Evolutionary conservation across 495 filamentous ascomycete species (phyloP), one percentile per base, ranked within the genome.

Genomic region (Trichoderma virens): DNA sequence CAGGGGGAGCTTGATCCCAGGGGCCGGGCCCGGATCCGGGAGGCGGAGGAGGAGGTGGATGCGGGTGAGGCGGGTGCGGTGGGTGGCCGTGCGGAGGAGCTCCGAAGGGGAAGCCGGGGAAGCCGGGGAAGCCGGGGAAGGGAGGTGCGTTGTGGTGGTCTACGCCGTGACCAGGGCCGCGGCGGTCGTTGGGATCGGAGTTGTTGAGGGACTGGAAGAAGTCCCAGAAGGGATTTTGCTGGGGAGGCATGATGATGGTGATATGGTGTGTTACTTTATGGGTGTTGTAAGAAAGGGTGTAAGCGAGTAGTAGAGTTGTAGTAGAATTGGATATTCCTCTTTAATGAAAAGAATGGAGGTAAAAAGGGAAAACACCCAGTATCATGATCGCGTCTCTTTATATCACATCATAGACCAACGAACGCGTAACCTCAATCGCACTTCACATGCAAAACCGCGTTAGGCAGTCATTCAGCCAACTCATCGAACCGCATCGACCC

Each of bases 111-210:
- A 47, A 47, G 35, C n/a, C n/a, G n/a, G n/a, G n/a, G n/a, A n/a
- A n/a, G n/a, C n/a, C n/a, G n/a, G n/a, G n/a, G n/a, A n/a, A n/a
- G n/a, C n/a, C n/a, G n/a, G 59, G 31, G 59, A 61, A 38, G 2
- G 35, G 61, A 23, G 34, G 67, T 60, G 70, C 61, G 60, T 74
- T 25, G 45, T 16, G 16, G 20, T 51, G 71, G 65, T 76, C 75
- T 18, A 74, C 68, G 28, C 75, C 74, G 31, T 38, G 62, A n/a
- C 74, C 74, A 18, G 70, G 64, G 51, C 60, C 63, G 41, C 34
- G 51, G 32, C 34, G 20, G 23, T 45, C 66, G 14, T 30, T 30
- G 4, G 31, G 56, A 43, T 67, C 59, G 18, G 69, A 65, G 39
- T 63, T 65, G 39, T 51, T n/a, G 2, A 68, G 66, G 11, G 69